Base-by-base conservation (phyloP, 345 rosid species). In the Theobroma cacao region DNA sequence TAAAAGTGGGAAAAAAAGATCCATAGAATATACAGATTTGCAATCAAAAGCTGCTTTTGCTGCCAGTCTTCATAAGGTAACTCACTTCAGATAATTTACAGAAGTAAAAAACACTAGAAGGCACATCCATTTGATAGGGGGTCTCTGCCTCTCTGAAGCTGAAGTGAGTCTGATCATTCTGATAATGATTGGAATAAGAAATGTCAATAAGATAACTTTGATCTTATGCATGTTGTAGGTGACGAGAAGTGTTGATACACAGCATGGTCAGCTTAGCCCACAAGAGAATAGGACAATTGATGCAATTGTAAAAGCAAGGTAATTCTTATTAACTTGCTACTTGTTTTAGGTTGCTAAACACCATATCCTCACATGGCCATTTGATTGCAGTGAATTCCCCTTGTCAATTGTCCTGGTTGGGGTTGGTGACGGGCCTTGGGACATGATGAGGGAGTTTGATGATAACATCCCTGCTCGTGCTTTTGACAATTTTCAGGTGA, bases 341-440 rank as follows among this genome's bases (percentile, higher is more conserved):
- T 66, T 47, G 65, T 71, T 72, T 68, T 50, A 10, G 18, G 58
- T 52, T 66, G 41, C 66, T 69, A 60, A 50, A 10, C 36, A 72
- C 47, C 45, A 20, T n/a, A 22, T 34, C 22, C 68, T 79, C 34
- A 66, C 73, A 5, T 52, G 48, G 43, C 36, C 58, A 41, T 80
- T 61, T 69, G 38, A 26, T 77, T 88, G 82, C 89, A 93, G 98
- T 52, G 87, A 86, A 71, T 91, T 87, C 80, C 97, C 98, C 40
- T 79, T 95, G 82, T 95, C 98, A 10, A 95, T 95, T 72, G 84
- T 93, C 77, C 81, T 95, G 52, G 98, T 95, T 9, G 98, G 98
- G 48, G 98, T 95, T 48, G 98, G 98, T 64, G 98, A 95, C 48
- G 98, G 98, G 1, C 98, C 98, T 6, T 95, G 98, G 98, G 97